phyloP scores from a whole-genome alignment of 768 basidiomycete species.

The Suillus plorans region DNA sequence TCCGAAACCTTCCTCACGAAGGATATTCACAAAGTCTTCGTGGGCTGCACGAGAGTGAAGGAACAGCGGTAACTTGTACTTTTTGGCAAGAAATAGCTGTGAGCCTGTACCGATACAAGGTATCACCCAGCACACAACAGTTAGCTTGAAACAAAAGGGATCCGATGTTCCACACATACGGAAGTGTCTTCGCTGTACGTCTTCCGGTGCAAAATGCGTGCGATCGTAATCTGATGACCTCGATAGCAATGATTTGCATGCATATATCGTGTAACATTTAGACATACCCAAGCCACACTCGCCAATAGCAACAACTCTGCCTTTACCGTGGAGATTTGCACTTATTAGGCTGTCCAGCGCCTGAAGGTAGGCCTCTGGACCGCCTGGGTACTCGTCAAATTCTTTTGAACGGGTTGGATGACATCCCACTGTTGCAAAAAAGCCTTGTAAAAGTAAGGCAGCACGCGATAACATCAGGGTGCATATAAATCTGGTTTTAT shows the following conservation, averaged over 20 bases:
- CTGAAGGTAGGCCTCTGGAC: conserved; percentile 59
- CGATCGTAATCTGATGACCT: conserved; percentile 68
- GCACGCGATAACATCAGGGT: not conserved
- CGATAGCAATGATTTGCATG: not conserved
- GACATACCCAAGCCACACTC: conserved; percentile 73
- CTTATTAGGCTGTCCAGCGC: conserved; percentile 57
- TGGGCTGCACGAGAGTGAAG: conserved; percentile 82
- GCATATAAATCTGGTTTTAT: not conserved
- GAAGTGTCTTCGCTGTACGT: conserved; percentile 64
- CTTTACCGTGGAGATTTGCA: conserved; percentile 47
- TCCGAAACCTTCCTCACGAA: conserved; percentile 65
- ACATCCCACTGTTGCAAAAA: conserved; percentile 76
- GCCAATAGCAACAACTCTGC: conserved; percentile 69
- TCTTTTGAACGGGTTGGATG: conserved; percentile 77
- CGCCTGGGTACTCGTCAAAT: conserved; percentile 56
- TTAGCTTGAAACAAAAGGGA: not conserved
- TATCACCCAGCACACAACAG: not conserved
- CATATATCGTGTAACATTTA: not conserved
- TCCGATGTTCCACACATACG: conserved; percentile 37
- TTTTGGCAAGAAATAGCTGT: conserved; percentile 67
- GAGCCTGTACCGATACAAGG: conserved; percentile 31
- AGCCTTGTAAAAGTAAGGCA: conserved; percentile 34
- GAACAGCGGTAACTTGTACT: conserved; percentile 73
- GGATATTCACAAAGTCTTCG: conserved; percentile 60
- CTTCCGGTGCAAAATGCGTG: conserved; percentile 58